A percentile compares a stretch with the other conserved stretches of the same genome.
These are phyloP conservation scores for Trichopus zeylanicus DNA, from an alignment of 116 monocot species.

Conservation along the genomic window DNA sequence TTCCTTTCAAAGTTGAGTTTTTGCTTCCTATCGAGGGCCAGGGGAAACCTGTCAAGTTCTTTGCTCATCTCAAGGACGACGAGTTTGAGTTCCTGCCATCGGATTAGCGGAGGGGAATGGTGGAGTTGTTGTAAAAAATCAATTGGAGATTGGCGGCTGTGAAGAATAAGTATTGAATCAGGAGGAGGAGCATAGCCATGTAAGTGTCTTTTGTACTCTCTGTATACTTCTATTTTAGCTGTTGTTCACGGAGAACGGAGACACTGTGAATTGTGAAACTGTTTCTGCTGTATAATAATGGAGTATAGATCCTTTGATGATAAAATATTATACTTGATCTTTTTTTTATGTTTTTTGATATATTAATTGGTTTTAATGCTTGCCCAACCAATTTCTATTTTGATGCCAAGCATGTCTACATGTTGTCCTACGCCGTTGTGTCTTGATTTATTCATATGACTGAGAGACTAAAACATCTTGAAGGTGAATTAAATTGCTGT, in stretches of 20 bases:
- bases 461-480: too few relatives aligned
- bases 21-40: slow-evolving; percentile 37
- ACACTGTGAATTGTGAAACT: not conserved
- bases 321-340: not conserved
- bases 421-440: too few relatives aligned
- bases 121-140: not conserved
- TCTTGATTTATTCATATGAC: too few relatives aligned
- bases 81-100: slow-evolving; percentile 52
- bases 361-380: not conserved
- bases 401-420: too few relatives aligned
- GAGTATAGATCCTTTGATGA: not conserved
- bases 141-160: slow-evolving; percentile 9
- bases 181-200: not conserved
- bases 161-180: slow-evolving; percentile 11
- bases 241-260: not conserved
- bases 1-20: slow-evolving; percentile 89
- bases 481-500: too few relatives aligned
- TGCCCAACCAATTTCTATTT: not conserved
- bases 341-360: not conserved
- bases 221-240: not conserved
- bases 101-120: not conserved
- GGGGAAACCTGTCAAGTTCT: slow-evolving; percentile 48
- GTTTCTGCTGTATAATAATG: not conserved
- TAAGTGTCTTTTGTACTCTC: not conserved
- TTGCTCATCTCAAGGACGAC: slow-evolving; percentile 79